These are phyloP conservation scores for Actinidia chinensis DNA, from an alignment of 179 eudicot genomes.

Conservation along the genomic window DNA sequence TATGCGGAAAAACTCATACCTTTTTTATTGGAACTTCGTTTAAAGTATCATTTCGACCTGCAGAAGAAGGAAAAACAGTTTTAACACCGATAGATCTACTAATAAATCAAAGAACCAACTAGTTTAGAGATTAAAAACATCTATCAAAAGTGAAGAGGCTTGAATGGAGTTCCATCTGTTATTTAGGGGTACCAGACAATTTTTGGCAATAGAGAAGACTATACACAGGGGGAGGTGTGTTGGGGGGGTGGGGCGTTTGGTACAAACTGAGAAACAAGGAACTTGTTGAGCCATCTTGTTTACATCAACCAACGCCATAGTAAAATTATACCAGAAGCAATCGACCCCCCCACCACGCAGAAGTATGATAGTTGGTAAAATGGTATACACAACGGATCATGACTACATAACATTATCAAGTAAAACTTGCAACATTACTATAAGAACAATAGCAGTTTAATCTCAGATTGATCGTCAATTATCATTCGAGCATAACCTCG, in stretches of 20 bases:
- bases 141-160: neutral
- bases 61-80: constrained; percentile 18
- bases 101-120: neutral
- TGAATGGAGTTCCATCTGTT: neutral
- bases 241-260: too few relatives aligned
- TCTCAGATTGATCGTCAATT: too few relatives aligned
- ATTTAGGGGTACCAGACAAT: neutral
- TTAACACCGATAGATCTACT: neutral
- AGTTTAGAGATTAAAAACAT: neutral
- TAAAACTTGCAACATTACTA: too few relatives aligned
- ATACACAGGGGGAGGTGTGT: neutral
- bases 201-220: neutral
- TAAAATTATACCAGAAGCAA: neutral
- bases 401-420: too few relatives aligned
- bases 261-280: neutral
- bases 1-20: constrained; percentile 35
- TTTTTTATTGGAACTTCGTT: constrained; percentile 35
- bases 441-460: too few relatives aligned
- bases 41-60: constrained; percentile 44
- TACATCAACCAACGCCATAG: neutral
- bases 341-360: too few relatives aligned
- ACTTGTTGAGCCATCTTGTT: neutral
- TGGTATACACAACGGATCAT: too few relatives aligned
- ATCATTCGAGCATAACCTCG: too few relatives aligned
- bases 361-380: too few relatives aligned